A percentile compares a stretch with the other conserved stretches of the same genome.
Conservation (phyloP, 768 basidiomycete genomes). For the Lepiota subincarnata region DNA sequence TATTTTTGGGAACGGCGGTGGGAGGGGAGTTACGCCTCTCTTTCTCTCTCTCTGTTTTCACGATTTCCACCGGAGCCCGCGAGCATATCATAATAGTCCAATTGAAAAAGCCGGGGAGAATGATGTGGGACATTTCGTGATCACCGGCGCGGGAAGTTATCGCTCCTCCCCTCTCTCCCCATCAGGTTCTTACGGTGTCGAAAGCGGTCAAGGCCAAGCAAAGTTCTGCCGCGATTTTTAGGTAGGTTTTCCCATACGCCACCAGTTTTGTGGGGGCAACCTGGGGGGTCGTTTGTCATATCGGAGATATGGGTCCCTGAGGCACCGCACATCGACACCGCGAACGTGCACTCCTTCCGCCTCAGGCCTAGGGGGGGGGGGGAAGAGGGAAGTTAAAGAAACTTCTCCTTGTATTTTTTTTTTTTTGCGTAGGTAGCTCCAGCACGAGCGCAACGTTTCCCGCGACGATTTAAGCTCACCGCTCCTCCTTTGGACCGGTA, state of each 20-base stretch:
- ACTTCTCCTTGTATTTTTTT: too few relatives aligned
- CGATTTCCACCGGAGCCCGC: too few relatives aligned
- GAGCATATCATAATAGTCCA: too few relatives aligned
- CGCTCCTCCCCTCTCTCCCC: neutral
- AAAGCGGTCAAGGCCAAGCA: neutral
- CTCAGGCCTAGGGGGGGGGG: too few relatives aligned
- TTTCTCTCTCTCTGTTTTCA: too few relatives aligned
- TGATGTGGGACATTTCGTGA: neutral
- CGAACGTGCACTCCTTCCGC: too few relatives aligned
- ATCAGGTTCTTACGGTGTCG: constrained; percentile 3
- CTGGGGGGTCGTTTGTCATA: neutral
- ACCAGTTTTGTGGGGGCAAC: neutral
- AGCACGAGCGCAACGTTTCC: neutral
- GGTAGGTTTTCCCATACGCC: neutral
- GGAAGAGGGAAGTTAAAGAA: too few relatives aligned
- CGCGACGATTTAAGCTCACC: constrained; percentile 1
- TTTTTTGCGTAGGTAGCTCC: too few relatives aligned
- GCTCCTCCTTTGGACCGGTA: neutral
- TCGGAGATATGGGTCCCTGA: too few relatives aligned
- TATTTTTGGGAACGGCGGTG: neutral
- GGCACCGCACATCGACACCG: too few relatives aligned
- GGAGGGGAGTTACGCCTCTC: too few relatives aligned
- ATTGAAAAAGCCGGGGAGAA: too few relatives aligned
- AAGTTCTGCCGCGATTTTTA: constrained; percentile 8
- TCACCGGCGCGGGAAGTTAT: neutral